phyloP scores from a whole-genome alignment of 768 basidiomycete genomes.

The Tricholoma flavovirens region DNA sequence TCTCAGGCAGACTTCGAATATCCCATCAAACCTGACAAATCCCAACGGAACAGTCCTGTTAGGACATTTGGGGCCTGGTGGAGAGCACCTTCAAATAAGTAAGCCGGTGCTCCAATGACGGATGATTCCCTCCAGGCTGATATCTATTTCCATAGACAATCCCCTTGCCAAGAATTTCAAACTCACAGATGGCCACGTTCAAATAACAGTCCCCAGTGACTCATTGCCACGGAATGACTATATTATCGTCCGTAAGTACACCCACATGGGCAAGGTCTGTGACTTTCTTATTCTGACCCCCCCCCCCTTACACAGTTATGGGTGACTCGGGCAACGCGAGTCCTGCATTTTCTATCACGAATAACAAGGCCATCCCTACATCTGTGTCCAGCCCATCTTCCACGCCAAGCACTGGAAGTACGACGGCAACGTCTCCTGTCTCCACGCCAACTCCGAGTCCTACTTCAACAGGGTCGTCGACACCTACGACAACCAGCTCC shows the following conservation, averaged over 20 bases:
- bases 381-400: slow-evolving; percentile 5
- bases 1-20: slow-evolving; percentile 44
- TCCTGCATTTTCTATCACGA: slow-evolving; percentile 53
- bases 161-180: slow-evolving; percentile 56
- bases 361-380: slow-evolving; percentile 32
- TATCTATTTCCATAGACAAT: slow-evolving; percentile 31
- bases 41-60: slow-evolving; percentile 45
- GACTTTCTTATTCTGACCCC: not conserved
- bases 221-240: slow-evolving; percentile 43
- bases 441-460: not conserved
- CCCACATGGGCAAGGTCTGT: too few species aligned
- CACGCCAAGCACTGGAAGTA: not conserved
- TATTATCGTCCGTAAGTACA: slow-evolving; percentile 56
- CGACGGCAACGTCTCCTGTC: not conserved
- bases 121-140: not conserved
- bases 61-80: slow-evolving; percentile 36
- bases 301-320: too few species aligned
- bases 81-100: slow-evolving; percentile 53
- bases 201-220: slow-evolving; percentile 44
- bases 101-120: slow-evolving; percentile 13
- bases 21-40: slow-evolving; percentile 45
- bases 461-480: slow-evolving; percentile 2
- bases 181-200: slow-evolving; percentile 42
- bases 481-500: slow-evolving; percentile 11
- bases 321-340: slow-evolving; percentile 65